phyloP scores from a whole-genome alignment of 352 stramenopile species.

The Phytophthora colocasiae region DNA sequence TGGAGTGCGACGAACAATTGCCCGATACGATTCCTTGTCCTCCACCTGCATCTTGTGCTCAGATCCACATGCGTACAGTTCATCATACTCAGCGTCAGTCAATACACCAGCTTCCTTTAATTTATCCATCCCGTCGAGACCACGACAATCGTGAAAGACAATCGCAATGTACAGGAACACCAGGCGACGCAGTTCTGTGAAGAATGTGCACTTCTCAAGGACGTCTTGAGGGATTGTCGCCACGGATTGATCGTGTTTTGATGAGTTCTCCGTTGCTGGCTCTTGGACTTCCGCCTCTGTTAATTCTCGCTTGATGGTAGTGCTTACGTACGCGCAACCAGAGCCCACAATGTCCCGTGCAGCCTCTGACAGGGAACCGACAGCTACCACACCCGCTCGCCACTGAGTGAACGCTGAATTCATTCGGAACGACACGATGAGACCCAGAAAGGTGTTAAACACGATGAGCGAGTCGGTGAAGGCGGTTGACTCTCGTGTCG shows the following conservation, averaged over 20 bases:
- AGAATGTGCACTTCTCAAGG: constrained; percentile 82
- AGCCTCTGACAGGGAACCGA: constrained; percentile 66
- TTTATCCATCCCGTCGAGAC: constrained; percentile 71
- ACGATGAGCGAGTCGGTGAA: constrained; percentile 86
- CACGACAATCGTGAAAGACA: constrained; percentile 80
- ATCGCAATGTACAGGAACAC: constrained; percentile 89
- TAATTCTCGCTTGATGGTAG: constrained; percentile 40
- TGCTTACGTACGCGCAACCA: constrained; percentile 71
- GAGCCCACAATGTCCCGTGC: constrained; percentile 77
- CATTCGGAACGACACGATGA: constrained; percentile 82
- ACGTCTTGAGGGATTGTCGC: constrained; percentile 57
- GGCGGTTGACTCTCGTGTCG: constrained; percentile 69
- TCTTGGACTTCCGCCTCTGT: constrained; percentile 13
- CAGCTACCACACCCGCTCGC: constrained; percentile 71
- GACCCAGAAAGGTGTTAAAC: constrained; percentile 86
- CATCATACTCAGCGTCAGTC: constrained; percentile 72
- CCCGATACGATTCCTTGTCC: constrained; percentile 53
- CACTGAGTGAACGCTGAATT: constrained; percentile 86
- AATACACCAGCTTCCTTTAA: constrained; percentile 65
- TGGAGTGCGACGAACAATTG: constrained; percentile 63
- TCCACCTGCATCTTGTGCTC: constrained; percentile 55
- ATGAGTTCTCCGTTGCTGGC: constrained; percentile 2
- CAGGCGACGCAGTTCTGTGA: constrained; percentile 74
- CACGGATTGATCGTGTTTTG: neutral
- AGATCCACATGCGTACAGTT: constrained; percentile 73